A percentile compares a stretch with the other conserved stretches of the same genome.
These are phyloP conservation scores for Luvunga scandens DNA, from an alignment of 345 rosid species.

Conservation along the genomic window DNA sequence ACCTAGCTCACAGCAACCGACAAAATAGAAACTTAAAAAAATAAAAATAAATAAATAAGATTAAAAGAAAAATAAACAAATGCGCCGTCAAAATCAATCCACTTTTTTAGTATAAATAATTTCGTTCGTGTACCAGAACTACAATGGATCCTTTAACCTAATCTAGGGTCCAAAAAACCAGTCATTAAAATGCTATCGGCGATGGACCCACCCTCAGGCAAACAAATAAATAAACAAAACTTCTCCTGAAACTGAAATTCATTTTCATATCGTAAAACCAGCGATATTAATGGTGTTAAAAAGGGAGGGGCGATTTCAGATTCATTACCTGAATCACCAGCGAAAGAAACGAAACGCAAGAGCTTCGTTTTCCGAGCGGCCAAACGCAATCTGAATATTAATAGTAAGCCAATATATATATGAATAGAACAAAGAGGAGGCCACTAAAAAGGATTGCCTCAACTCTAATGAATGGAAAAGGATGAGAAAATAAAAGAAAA, in stretches of 20 bases:
- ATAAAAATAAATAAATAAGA: background rate
- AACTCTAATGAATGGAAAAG: background rate
- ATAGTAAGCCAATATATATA: background rate
- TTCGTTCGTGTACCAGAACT: conserved; percentile 4
- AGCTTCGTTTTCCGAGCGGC: background rate
- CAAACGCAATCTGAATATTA: conserved; percentile 4
- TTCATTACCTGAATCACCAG: conserved; percentile 16
- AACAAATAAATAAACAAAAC: background rate
- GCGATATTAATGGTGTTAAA: too few relatives aligned
- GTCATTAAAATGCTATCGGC: background rate
- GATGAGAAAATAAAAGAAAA: background rate
- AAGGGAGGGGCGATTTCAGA: background rate
- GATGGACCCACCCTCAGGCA: background rate
- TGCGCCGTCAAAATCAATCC: conserved; percentile 32
- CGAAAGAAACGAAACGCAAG: background rate
- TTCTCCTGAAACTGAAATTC: background rate
- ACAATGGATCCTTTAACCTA: conserved; percentile 2
- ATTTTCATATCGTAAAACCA: background rate
- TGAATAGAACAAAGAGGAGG: background rate
- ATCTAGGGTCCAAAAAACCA: background rate
- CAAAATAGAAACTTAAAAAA: conserved; percentile 17
- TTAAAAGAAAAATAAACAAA: conserved; percentile 8
- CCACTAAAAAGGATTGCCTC: background rate
- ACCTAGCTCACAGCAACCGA: conserved; percentile 35
- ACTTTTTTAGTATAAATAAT: conserved; percentile 1